Evolutionary conservation across 1,284 basidiomycete genomes (phyloP).

Genomic region (Sanguinoderma infundibulare): DNA sequence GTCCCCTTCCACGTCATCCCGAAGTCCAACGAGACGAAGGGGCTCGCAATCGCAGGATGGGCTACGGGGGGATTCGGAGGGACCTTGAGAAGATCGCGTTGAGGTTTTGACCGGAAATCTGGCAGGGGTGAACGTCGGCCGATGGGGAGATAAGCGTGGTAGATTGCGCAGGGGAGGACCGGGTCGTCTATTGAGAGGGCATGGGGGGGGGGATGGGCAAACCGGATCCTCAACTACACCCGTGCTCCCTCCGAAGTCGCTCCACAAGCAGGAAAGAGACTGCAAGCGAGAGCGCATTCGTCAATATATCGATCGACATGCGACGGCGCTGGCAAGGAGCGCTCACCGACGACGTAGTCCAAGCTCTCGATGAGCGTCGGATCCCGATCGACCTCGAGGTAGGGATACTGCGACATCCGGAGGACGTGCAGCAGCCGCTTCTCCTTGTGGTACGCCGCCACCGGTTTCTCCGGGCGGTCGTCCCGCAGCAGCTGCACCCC

Average conservation of each 20-base stretch:
- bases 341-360: constrained; percentile 43
- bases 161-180: background rate
- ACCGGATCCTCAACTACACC: constrained; percentile 1
- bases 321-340: background rate
- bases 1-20: constrained; percentile 90
- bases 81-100: constrained; percentile 57
- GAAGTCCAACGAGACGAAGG: constrained; percentile 75
- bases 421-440: constrained; percentile 42
- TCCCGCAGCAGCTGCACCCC: constrained; percentile 35
- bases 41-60: constrained; percentile 62
- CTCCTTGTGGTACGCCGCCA: constrained; percentile 43
- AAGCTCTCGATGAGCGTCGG: constrained; percentile 38
- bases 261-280: constrained; percentile 39
- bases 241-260: constrained; percentile 29
- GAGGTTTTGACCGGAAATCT: constrained; percentile 43
- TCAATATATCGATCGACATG: background rate
- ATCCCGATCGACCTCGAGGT: constrained; percentile 42
- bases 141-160: background rate
- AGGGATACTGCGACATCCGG: constrained; percentile 42
- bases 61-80: constrained; percentile 56
- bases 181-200: background rate
- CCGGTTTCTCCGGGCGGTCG: constrained; percentile 34
- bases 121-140: background rate
- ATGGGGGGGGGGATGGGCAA: background rate
- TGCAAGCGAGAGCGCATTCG: constrained; percentile 6